Percentiles rank a stretch among this genome's conserved stretches.
Conservation (phyloP, 257 asterid species). For the Solanum boliviense region DNA sequence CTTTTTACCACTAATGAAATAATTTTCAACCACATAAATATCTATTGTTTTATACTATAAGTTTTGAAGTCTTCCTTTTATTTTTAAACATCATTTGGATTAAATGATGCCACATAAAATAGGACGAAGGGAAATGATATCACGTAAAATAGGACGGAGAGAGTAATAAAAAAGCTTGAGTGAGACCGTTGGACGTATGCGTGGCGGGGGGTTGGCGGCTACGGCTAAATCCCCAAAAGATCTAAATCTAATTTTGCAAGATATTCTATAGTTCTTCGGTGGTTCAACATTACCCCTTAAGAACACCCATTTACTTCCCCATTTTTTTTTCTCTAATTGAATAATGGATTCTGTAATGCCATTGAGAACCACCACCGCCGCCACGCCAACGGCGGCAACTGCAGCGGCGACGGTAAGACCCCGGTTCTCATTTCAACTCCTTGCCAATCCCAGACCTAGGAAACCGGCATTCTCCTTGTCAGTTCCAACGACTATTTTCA, state of each 20-base stretch:
- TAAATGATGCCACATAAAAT: no score
- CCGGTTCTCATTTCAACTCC: slow-evolving; percentile 9
- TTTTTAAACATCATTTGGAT: no score
- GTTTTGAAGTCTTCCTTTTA: no score
- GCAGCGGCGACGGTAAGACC: not conserved
- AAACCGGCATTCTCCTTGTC: slow-evolving; percentile 21
- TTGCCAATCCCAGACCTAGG: slow-evolving; percentile 7
- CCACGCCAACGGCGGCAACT: not conserved
- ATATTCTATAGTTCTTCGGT: not conserved
- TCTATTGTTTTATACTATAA: no score
- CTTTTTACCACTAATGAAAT: no score
- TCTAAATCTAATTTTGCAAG: not conserved
- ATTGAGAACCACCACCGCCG: slow-evolving; percentile 1
- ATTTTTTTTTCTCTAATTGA: not conserved
- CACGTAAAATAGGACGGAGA: no score
- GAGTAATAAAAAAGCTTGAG: no score
- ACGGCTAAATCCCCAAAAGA: not conserved
- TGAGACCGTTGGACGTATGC: not conserved
- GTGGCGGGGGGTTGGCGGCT: not conserved
- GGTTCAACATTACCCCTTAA: not conserved
- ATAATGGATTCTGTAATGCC: slow-evolving; percentile 18
- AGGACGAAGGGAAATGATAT: accelerated
- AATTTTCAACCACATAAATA: no score
- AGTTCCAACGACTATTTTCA: slow-evolving; percentile 12
- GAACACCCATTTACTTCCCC: not conserved